Base-by-base conservation (phyloP, 2,329 filamentous ascomycete species). In the Botrytis deweyae region DNA sequence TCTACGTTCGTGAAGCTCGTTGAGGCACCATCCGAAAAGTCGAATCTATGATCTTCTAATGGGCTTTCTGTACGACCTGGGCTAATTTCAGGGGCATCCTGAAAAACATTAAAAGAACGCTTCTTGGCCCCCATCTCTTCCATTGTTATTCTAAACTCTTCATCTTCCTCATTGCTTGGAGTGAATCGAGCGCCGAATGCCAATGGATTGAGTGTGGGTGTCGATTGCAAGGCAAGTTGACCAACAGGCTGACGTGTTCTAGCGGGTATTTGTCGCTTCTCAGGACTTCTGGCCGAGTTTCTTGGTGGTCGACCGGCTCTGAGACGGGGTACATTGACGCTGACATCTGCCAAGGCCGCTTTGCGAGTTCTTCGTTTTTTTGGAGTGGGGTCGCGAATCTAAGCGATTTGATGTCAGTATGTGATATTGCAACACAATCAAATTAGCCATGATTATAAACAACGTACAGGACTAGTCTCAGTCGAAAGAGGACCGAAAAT, bases 401-500 rank as follows among this genome's bases (percentile, higher is more conserved):
- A 61, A 61, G 36, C 14, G 25, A 49, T 16, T 18, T 33, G 65
- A 40, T 49, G 58, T 77, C 58, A 79, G 72, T 71, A 72, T 46
- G 18, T 9, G 9, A 22, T 33, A 33, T 52, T n/a, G 33, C 44
- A 59, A 18, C 29, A 33, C 1, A 7, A 49, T 8, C 22, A 42
- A 38, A 22, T 5, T 22, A 40, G n/a, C 29, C 25, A n/a, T 6
- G 18, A n/a, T 20, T 22, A 22, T 29, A 10, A 63, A 58, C 42
- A 29, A 79, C 85, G 78, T 80, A 90, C 88, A 58, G 85, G 85
- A 68, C 83, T 87, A 25, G 82, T 85, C 68, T 87, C 84, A 76
- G 84, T 78, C 0, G 89, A 90, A 25, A 88, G 87, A 59, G 84
- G 85, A 58, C 89, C 89, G 77, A 91, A 91, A 52, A 91, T 88